Percentiles rank a stretch among this genome's conserved stretches.
Conservation (phyloP, 2,329 filamentous ascomycete genomes). For the Aspergillus pseudonomiae region DNA sequence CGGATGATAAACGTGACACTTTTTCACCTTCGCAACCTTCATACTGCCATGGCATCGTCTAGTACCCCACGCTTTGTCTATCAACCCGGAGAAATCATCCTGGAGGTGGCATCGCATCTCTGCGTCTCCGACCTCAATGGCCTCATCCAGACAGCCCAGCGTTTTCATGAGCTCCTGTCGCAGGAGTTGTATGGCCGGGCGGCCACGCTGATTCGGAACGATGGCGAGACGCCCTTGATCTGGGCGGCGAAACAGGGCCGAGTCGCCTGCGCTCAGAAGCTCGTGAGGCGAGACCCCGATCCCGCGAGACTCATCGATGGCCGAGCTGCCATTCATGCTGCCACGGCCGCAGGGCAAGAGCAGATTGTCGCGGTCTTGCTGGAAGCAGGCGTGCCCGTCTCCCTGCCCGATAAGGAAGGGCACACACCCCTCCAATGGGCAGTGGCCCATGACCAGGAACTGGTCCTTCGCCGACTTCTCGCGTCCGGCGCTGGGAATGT, state of each 20-base stretch:
- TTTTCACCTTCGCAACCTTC: neutral
- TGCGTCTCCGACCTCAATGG: constrained; percentile 5
- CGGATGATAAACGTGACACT: too few relatives aligned
- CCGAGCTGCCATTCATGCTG: neutral
- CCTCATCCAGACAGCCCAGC: constrained; percentile 4
- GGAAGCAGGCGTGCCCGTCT: neutral
- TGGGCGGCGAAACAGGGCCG: neutral
- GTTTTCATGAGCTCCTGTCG: neutral
- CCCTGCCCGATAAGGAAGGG: neutral
- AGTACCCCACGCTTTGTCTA: neutral
- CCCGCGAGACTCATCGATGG: constrained; percentile 1
- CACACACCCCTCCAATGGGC: constrained; percentile 1
- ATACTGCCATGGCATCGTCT: constrained; percentile 1
- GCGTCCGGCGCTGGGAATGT: constrained; percentile 3
- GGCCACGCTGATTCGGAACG: neutral
- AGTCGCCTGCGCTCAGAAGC: neutral
- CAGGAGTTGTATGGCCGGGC: neutral
- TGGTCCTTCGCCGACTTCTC: neutral
- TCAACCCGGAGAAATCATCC: constrained; percentile 5
- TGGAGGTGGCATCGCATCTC: constrained; percentile 4
- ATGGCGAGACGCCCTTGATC: constrained; percentile 3
- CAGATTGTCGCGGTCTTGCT: neutral
- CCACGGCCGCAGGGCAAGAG: neutral
- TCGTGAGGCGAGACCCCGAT: neutral
- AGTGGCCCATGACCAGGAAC: neutral